Evolutionary conservation across 2,329 filamentous ascomycete genomes (phyloP).

Genomic region (Alternaria brassicae): DNA sequence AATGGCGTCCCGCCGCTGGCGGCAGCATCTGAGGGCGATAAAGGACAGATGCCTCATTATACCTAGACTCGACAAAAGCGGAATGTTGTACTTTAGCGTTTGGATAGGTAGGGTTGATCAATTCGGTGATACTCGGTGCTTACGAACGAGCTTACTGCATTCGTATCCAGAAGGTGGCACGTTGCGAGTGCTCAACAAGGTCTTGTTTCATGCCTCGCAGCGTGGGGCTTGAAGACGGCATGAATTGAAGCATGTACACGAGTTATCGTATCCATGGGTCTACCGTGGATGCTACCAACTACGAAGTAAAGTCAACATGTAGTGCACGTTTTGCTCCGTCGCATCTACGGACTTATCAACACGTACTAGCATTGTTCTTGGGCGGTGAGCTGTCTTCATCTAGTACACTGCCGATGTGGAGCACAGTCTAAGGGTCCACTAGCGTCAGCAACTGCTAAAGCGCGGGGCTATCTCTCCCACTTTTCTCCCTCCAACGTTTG

Average conservation of each 20-base stretch:
- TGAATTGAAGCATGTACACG: neutral
- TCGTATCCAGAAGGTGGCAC: conserved; percentile 1
- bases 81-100: conserved; percentile 14
- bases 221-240: neutral
- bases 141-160: conserved; percentile 7
- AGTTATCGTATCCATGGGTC: neutral
- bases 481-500: conserved; percentile 15
- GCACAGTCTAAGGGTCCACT: conserved; percentile 16
- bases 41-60: conserved; percentile 37
- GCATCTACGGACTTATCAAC: neutral
- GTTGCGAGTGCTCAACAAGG: conserved; percentile 11
- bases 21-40: conserved; percentile 28
- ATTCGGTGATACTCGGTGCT: conserved; percentile 9
- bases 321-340: neutral
- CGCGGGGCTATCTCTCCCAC: conserved; percentile 23
- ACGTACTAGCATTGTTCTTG: neutral
- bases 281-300: neutral
- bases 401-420: conserved; percentile 15
- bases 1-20: conserved; percentile 29
- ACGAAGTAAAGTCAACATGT: neutral
- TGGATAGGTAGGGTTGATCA: neutral
- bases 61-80: conserved; percentile 16
- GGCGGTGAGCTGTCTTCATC: conserved; percentile 11
- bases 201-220: conserved; percentile 12
- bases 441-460: conserved; percentile 15